Conservation (phyloP, 2,329 filamentous ascomycete genomes). For the Microdochium trichocladiopsis region DNA sequence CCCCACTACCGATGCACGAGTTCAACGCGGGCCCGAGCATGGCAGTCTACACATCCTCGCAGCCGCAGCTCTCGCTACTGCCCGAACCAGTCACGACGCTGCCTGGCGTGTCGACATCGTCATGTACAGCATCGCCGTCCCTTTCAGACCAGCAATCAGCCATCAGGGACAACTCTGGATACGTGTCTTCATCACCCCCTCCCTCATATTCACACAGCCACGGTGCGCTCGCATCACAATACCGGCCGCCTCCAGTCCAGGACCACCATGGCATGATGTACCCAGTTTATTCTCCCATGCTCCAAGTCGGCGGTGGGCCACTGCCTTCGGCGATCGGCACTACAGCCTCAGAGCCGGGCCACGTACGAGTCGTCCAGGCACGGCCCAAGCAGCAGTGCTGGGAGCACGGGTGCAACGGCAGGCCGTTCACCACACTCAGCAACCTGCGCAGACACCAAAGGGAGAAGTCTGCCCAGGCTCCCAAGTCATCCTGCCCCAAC, state of each 20-base stretch:
- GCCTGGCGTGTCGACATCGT: constrained; percentile 28
- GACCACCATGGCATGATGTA: constrained; percentile 29
- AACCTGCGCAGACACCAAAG: constrained; percentile 88
- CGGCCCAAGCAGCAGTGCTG: constrained; percentile 93
- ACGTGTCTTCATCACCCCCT: constrained; percentile 3
- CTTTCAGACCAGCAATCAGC: constrained; percentile 31
- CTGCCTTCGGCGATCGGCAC: constrained; percentile 3
- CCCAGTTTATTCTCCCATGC: constrained; percentile 27
- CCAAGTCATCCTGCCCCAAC: constrained; percentile 83
- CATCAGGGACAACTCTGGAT: constrained; percentile 33
- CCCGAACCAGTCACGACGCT: constrained; percentile 39
- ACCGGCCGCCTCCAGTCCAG: constrained; percentile 30
- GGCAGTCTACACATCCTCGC: constrained; percentile 43
- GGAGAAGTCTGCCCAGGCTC: constrained; percentile 86
- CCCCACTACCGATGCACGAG: constrained; percentile 33
- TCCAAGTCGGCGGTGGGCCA: constrained; percentile 21
- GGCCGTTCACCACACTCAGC: constrained; percentile 94
- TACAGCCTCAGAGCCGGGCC: constrained; percentile 29
- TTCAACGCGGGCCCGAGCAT: constrained; percentile 33
- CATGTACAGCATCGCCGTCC: constrained; percentile 37
- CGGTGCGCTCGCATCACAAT: constrained; percentile 22
- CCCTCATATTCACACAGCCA: constrained; percentile 15
- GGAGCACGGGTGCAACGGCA: constrained; percentile 94
- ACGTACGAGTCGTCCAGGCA: constrained; percentile 65
- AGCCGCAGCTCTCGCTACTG: constrained; percentile 42